Percentiles rank a stretch among this genome's conserved stretches.
Conservation (phyloP, 805 yeast genomes). For the Millerozyma miso region DNA sequence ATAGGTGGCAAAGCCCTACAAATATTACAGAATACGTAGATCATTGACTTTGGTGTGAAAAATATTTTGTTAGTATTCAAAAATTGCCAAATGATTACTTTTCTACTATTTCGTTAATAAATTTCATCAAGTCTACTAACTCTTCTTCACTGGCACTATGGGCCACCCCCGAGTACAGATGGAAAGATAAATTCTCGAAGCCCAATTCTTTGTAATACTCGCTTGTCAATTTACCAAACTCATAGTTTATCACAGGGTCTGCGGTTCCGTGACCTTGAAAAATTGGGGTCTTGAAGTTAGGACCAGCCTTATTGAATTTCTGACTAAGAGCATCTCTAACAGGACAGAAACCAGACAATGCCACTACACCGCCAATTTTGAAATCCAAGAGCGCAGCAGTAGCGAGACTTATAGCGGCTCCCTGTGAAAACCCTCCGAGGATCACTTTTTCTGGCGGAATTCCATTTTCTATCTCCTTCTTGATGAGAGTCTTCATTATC, state of each 20-base stretch:
- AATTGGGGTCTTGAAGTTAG: conserved; percentile 64
- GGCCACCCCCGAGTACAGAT: conserved; percentile 56
- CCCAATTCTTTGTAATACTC: conserved; percentile 50
- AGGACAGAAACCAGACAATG: conserved; percentile 72
- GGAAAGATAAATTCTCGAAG: conserved; percentile 34
- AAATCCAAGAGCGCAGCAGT: conserved; percentile 48
- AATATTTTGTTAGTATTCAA: too few relatives aligned
- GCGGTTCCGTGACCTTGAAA: conserved; percentile 85
- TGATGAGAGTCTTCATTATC: conserved; percentile 41
- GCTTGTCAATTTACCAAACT: conserved; percentile 35
- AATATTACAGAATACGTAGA: too few relatives aligned
- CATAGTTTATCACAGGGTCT: conserved; percentile 60
- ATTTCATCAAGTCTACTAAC: conserved; percentile 45
- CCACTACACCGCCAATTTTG: conserved; percentile 74
- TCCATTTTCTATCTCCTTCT: conserved; percentile 50
- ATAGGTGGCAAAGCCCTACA: too few relatives aligned
- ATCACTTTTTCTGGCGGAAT: conserved; percentile 64
- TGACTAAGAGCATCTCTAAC: conserved; percentile 16
- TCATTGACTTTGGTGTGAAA: too few relatives aligned
- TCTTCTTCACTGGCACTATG: conserved; percentile 72
- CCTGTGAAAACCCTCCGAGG: conserved; percentile 96
- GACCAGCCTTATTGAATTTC: conserved; percentile 17
- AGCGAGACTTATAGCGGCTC: conserved; percentile 76
- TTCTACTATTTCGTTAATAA: conserved; percentile 18
- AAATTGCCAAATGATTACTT: background rate